phyloP scores from a whole-genome alignment of 768 basidiomycete species.

The Leccinum boreale region DNA sequence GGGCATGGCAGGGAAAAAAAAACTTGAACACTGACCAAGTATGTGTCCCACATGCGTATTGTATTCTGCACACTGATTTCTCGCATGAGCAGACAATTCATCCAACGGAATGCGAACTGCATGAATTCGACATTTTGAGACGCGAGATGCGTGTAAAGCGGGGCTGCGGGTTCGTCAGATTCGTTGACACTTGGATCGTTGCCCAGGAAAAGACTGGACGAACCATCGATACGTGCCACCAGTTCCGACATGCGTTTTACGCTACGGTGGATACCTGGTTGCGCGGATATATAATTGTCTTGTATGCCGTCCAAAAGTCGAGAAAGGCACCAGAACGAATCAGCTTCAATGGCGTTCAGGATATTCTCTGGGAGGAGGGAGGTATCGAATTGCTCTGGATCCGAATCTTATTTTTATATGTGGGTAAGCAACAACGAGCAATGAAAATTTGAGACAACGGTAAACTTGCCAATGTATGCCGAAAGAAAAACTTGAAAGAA shows the following conservation, averaged over 20 bases:
- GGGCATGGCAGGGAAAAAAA: neutral
- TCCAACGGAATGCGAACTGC: slow-evolving; percentile 99
- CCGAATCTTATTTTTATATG: slow-evolving; percentile 56
- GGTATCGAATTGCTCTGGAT: slow-evolving; percentile 88
- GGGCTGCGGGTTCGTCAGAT: slow-evolving; percentile 45
- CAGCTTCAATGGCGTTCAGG: slow-evolving; percentile 88
- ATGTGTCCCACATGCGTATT: slow-evolving; percentile 99
- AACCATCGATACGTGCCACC: slow-evolving; percentile 85
- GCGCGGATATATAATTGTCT: slow-evolving; percentile 95
- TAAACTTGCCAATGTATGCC: slow-evolving; percentile 78
- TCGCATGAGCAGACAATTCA: slow-evolving; percentile 98
- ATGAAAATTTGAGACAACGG: neutral
- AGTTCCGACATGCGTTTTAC: slow-evolving; percentile 93
- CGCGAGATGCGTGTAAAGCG: slow-evolving; percentile 82
- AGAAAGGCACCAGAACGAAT: slow-evolving; percentile 97
- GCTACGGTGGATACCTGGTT: slow-evolving; percentile 93
- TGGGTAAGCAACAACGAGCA: slow-evolving; percentile 1
- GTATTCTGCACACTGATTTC: slow-evolving; percentile 97
- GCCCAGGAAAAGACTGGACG: slow-evolving; percentile 18
- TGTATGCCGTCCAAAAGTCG: slow-evolving; percentile 95
- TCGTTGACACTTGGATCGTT: neutral
- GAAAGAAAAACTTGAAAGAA: slow-evolving; percentile 98
- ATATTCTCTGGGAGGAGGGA: slow-evolving; percentile 63
- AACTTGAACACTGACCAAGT: slow-evolving; percentile 61
- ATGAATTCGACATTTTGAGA: slow-evolving; percentile 96